A percentile compares a stretch with the other conserved stretches of the same genome.
These are phyloP conservation scores for Moesziomyces parantarcticus DNA, from an alignment of 1,284 basidiomycete genomes.

Conservation along the genomic window DNA sequence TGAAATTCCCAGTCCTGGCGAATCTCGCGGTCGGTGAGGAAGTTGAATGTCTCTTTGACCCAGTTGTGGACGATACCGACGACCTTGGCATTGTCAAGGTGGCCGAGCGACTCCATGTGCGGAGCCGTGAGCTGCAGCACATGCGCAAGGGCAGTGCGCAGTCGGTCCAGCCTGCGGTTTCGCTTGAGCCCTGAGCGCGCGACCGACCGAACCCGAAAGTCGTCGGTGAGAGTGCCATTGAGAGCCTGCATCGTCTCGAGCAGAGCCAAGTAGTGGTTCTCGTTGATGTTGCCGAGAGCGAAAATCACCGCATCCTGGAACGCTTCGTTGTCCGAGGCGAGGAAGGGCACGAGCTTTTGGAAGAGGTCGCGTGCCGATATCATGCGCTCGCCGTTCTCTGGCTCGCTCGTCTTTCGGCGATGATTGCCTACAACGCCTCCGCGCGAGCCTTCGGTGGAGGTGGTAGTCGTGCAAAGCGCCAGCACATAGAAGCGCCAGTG, in stretches of 20 bases:
- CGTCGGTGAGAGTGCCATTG: constrained; percentile 83
- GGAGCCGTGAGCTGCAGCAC: constrained; percentile 88
- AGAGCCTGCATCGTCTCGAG: constrained; percentile 85
- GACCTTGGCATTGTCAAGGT: constrained; percentile 76
- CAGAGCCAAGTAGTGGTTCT: constrained; percentile 80
- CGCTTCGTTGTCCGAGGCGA: constrained; percentile 83
- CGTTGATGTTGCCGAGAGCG: constrained; percentile 86
- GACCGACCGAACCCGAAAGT: constrained; percentile 71
- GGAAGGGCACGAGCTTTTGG: constrained; percentile 83
- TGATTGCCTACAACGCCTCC: constrained; percentile 77
- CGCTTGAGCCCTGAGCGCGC: constrained; percentile 67
- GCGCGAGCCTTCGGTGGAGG: constrained; percentile 58
- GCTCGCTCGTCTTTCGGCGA: constrained; percentile 77
- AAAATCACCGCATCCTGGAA: constrained; percentile 88
- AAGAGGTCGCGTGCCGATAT: constrained; percentile 81
- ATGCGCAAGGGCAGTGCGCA: constrained; percentile 88
- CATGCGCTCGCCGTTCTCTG: constrained; percentile 74
- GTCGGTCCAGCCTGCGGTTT: constrained; percentile 79
- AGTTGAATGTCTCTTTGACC: constrained; percentile 82
- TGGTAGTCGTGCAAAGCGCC: constrained; percentile 78
- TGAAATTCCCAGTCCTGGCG: constrained; percentile 83
- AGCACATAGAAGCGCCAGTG: constrained; percentile 91
- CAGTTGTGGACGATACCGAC: constrained; percentile 85
- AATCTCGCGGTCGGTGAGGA: constrained; percentile 78
- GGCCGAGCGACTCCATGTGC: constrained; percentile 78